Conservation (phyloP, 352 stramenopile species). For the Pythium folliculosum region DNA sequence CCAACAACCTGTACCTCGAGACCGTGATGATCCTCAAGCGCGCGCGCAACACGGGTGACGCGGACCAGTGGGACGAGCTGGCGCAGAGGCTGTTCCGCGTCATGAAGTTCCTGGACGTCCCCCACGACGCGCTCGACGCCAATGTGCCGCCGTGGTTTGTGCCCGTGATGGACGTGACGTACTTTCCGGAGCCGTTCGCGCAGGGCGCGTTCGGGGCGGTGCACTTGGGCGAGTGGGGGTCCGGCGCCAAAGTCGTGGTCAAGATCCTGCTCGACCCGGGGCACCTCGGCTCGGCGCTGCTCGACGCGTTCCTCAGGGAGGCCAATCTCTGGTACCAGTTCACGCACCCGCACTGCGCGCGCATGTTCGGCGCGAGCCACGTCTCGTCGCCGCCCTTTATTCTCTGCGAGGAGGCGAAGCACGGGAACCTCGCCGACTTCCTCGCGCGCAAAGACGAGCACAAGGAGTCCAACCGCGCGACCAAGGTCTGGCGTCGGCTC, state of each 20-base stretch:
- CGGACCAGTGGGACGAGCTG: neutral
- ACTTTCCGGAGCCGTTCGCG: neutral
- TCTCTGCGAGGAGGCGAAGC: conserved; percentile 29
- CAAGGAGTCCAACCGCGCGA: too few relatives aligned
- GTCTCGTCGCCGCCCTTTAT: conserved; percentile 20
- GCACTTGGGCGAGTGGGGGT: neutral
- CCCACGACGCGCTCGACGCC: too few relatives aligned
- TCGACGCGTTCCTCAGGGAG: too few relatives aligned
- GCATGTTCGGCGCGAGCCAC: conserved; percentile 51
- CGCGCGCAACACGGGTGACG: neutral
- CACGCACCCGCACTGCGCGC: conserved; percentile 82
- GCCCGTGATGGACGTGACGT: neutral
- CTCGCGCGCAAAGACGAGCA: conserved; percentile 4
- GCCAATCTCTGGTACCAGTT: conserved; percentile 87
- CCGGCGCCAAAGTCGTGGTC: conserved; percentile 1
- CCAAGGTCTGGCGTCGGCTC: conserved; percentile 32
- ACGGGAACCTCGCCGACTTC: conserved; percentile 26
- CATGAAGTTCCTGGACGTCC: neutral
- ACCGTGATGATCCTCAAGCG: neutral
- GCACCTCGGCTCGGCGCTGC: neutral
- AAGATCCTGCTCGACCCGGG: neutral
- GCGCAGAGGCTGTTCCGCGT: neutral
- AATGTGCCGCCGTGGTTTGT: conserved; percentile 1
- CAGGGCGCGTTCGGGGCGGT: neutral
- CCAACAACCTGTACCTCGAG: neutral